These are phyloP conservation scores for Solanum sejunctum DNA, from an alignment of 257 asterid genomes.

Conservation along the genomic window DNA sequence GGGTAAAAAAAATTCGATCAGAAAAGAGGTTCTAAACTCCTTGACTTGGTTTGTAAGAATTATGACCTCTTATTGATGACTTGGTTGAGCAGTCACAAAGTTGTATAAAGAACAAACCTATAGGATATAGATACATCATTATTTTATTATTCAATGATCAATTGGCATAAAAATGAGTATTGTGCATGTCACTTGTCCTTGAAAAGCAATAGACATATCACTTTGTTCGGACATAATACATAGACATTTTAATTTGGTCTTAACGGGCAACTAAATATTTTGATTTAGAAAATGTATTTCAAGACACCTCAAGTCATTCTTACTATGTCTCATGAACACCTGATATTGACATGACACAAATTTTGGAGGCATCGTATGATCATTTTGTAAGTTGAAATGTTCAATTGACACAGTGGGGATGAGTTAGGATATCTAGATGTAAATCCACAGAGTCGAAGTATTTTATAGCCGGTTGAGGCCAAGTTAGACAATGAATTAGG, in stretches of 20 bases:
- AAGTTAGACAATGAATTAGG: neutral
- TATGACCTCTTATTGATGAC: too few relatives aligned
- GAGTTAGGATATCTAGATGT: neutral
- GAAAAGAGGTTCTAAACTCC: too few relatives aligned
- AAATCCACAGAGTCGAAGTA: neutral
- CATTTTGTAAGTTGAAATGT: neutral
- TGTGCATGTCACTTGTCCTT: neutral
- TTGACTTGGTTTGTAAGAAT: too few relatives aligned
- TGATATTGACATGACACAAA: neutral
- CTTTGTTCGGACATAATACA: neutral
- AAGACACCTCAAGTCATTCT: neutral
- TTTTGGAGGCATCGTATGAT: neutral
- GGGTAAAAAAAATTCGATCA: too few relatives aligned
- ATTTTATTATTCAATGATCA: too few relatives aligned
- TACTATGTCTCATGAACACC: accelerated
- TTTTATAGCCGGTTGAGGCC: neutral
- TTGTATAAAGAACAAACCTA: too few relatives aligned
- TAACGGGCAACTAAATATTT: too few relatives aligned
- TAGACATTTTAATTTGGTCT: neutral
- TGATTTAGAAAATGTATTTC: neutral
- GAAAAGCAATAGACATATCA: neutral
- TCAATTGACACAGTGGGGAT: neutral
- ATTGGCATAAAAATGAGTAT: neutral
- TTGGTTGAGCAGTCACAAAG: too few relatives aligned
- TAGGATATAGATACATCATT: too few relatives aligned